Conservation (phyloP, 2,329 filamentous ascomycete species). For the Periconia sp. region DNA sequence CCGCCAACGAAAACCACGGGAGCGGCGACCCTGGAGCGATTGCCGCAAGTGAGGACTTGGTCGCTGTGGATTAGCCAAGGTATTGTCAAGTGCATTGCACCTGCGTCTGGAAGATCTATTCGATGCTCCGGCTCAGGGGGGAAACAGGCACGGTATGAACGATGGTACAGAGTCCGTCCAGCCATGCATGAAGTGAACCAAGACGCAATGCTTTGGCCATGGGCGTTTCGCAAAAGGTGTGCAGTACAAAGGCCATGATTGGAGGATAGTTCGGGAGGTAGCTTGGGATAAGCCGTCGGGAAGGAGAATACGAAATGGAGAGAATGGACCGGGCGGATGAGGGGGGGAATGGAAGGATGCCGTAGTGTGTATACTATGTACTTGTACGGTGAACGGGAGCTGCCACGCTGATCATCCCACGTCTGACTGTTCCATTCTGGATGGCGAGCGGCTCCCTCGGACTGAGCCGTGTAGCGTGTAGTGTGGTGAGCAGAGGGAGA, state of each 20-base stretch:
- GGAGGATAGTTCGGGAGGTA: neutral
- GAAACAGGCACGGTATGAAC: neutral
- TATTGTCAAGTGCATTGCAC: neutral
- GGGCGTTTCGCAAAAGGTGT: too few relatives aligned
- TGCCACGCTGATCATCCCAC: constrained; percentile 1
- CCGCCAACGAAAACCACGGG: constrained; percentile 8
- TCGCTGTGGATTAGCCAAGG: neutral
- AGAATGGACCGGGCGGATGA: neutral
- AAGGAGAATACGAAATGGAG: neutral
- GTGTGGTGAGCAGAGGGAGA: too few relatives aligned
- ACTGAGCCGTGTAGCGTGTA: too few relatives aligned
- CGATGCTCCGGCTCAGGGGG: neutral
- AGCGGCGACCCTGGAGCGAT: neutral
- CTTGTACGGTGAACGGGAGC: neutral
- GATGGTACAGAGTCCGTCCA: neutral
- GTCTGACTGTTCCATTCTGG: neutral
- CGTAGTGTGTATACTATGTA: neutral
- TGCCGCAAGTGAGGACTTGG: neutral
- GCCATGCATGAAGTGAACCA: too few relatives aligned
- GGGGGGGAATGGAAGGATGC: neutral
- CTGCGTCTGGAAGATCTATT: neutral
- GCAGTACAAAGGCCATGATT: neutral
- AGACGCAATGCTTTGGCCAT: too few relatives aligned
- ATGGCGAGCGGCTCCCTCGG: too few relatives aligned
- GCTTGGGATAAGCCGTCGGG: neutral